These are phyloP conservation scores for Senecio squalidus DNA, from an alignment of 140 eudicot genomes.

Conservation along the genomic window DNA sequence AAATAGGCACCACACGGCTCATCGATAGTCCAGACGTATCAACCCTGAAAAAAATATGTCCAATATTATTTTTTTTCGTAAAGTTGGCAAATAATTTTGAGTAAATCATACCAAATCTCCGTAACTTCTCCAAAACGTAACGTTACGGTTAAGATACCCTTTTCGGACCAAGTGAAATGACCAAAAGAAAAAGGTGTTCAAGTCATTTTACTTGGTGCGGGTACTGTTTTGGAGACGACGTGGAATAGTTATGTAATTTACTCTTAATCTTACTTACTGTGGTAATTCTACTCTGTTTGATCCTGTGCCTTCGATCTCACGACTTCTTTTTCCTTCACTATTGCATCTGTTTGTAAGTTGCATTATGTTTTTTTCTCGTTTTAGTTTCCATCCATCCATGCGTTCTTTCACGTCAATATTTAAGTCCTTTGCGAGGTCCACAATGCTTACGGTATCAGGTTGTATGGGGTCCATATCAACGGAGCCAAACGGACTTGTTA, in stretches of 20 bases:
- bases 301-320: slow-evolving; percentile 87
- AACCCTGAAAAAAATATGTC: slow-evolving; percentile 45
- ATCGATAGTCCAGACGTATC: slow-evolving; percentile 66
- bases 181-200: too few relatives aligned
- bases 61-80: neutral
- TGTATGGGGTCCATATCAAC: slow-evolving; percentile 62
- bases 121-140: too few relatives aligned
- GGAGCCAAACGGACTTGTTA: slow-evolving; percentile 81
- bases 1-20: slow-evolving; percentile 75
- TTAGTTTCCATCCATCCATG: slow-evolving; percentile 89
- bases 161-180: too few relatives aligned
- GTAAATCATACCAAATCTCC: too few relatives aligned
- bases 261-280: too few relatives aligned
- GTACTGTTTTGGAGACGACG: too few relatives aligned
- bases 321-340: slow-evolving; percentile 76
- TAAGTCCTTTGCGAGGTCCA: slow-evolving; percentile 86
- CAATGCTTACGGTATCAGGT: slow-evolving; percentile 76
- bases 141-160: too few relatives aligned
- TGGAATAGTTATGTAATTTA: neutral
- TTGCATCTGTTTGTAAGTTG: slow-evolving; percentile 49
- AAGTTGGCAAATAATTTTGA: neutral
- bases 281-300: slow-evolving; percentile 87
- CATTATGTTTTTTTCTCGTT: slow-evolving; percentile 63
- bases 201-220: too few relatives aligned
- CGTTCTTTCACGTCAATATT: slow-evolving; percentile 94